Percentiles rank a stretch among this genome's conserved stretches.
These are phyloP conservation scores for Aspergillus terreus DNA, from an alignment of 2,329 filamentous ascomycete species.

Conservation along the genomic window DNA sequence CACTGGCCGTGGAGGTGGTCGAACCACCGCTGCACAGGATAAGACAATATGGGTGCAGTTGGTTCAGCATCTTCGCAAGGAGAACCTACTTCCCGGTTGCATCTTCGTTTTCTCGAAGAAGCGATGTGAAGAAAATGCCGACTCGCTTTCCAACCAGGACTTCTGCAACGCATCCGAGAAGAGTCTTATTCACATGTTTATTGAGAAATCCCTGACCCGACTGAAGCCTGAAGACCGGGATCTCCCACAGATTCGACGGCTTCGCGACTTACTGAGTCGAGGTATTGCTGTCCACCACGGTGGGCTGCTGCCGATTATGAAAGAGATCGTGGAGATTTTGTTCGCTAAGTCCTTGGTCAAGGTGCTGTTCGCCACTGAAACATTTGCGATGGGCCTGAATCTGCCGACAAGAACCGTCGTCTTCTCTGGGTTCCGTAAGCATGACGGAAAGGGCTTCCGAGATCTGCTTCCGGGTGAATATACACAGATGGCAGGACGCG, in stretches of 20 bases:
- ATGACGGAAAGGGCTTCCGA: slow-evolving; percentile 87
- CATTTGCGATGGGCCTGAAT: slow-evolving; percentile 97
- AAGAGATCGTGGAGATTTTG: slow-evolving; percentile 94
- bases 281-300: slow-evolving; percentile 97
- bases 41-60: slow-evolving; percentile 96
- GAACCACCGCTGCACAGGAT: slow-evolving; percentile 87
- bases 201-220: slow-evolving; percentile 89
- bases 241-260: slow-evolving; percentile 85
- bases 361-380: slow-evolving; percentile 95
- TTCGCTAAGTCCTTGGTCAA: slow-evolving; percentile 96
- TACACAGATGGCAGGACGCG: slow-evolving; percentile 96
- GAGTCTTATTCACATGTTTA: slow-evolving; percentile 95
- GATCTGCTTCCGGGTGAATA: slow-evolving; percentile 93
- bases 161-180: slow-evolving; percentile 92
- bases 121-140: slow-evolving; percentile 93
- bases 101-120: slow-evolving; percentile 99
- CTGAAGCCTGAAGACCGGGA: slow-evolving; percentile 84
- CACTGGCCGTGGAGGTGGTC: slow-evolving; percentile 76
- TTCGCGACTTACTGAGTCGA: slow-evolving; percentile 78
- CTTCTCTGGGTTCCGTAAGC: slow-evolving; percentile 95
- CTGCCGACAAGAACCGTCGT: slow-evolving; percentile 93
- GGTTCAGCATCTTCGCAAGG: slow-evolving; percentile 84
- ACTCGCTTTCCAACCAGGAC: slow-evolving; percentile 90
- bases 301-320: slow-evolving; percentile 90
- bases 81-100: slow-evolving; percentile 82